phyloP scores from a whole-genome alignment of 352 stramenopile genomes.

The Pilasporangium apinafurcum region DNA sequence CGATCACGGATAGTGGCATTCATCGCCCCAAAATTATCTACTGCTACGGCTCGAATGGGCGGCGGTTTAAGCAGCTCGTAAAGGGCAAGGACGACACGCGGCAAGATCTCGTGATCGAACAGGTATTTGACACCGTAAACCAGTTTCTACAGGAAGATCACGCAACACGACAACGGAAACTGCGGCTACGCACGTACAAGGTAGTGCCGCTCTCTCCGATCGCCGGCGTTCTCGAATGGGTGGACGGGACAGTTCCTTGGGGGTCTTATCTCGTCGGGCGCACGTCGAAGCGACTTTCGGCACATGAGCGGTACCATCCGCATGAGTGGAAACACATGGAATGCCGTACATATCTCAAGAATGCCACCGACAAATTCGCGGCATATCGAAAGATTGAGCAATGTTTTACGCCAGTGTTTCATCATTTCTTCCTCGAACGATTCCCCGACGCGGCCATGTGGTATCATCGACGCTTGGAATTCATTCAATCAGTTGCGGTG shows the following conservation, averaged over 20 bases:
- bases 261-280: constrained; percentile 86
- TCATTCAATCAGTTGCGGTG: constrained; percentile 95
- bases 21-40: constrained; percentile 97
- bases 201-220: constrained; percentile 88
- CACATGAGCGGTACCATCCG: constrained; percentile 94
- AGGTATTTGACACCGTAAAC: constrained; percentile 88
- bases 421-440: constrained; percentile 97
- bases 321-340: constrained; percentile 89
- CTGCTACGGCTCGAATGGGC: constrained; percentile 91
- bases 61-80: constrained; percentile 93
- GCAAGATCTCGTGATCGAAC: constrained; percentile 87
- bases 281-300: constrained; percentile 44
- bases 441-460: constrained; percentile 94
- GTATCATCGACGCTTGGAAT: constrained; percentile 91
- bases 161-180: constrained; percentile 48
- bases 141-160: constrained; percentile 76
- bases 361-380: constrained; percentile 62
- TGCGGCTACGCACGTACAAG: constrained; percentile 96
- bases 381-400: constrained; percentile 88
- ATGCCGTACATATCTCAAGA: constrained; percentile 77
- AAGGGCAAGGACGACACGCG: constrained; percentile 91
- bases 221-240: constrained; percentile 97
- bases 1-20: constrained; percentile 93
- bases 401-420: constrained; percentile 96
- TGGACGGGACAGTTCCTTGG: constrained; percentile 95